Percentiles rank a stretch among this genome's conserved stretches.
Conservation (phyloP, 495 filamentous ascomycete genomes). For the Parathielavia hyrcaniae region DNA sequence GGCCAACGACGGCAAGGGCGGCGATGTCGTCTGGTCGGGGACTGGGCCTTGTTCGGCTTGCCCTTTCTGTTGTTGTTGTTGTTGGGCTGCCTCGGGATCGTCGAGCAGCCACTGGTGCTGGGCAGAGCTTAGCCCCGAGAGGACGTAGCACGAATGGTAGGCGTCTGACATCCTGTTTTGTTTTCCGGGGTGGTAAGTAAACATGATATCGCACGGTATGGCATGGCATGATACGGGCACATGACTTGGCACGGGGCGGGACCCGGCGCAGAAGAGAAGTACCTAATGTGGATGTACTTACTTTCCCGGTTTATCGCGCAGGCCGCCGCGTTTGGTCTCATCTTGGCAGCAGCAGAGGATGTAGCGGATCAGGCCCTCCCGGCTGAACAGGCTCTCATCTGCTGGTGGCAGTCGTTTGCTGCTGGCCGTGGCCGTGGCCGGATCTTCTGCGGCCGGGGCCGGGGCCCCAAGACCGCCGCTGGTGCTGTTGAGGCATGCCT, state of each 20-base stretch:
- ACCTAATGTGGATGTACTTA: conserved; percentile 46
- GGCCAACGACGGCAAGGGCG: neutral
- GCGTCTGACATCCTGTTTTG: conserved; percentile 61
- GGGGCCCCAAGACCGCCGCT: neutral
- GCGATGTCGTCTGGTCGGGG: neutral
- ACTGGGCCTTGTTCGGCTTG: neutral
- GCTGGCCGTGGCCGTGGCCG: neutral
- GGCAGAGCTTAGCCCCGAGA: conserved; percentile 75
- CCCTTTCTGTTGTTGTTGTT: neutral
- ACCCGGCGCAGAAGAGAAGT: conserved; percentile 1
- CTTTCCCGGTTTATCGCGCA: conserved; percentile 92
- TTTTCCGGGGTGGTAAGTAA: conserved; percentile 1
- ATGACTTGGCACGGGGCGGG: conserved; percentile 2
- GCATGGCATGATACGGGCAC: neutral
- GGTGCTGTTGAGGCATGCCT: conserved; percentile 56
- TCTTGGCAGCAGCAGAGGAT: conserved; percentile 84
- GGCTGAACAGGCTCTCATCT: conserved; percentile 58
- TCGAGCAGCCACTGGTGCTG: conserved; percentile 67
- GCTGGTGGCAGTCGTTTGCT: conserved; percentile 17
- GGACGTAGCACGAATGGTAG: conserved; percentile 88
- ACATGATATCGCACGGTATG: neutral
- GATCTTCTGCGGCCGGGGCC: neutral
- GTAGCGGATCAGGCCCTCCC: conserved; percentile 79
- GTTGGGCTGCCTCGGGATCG: conserved; percentile 4
- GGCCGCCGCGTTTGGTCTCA: conserved; percentile 59